Evolutionary conservation across 2,329 filamentous ascomycete genomes (phyloP).

Genomic region (Ambrosiella cleistominuta): DNA sequence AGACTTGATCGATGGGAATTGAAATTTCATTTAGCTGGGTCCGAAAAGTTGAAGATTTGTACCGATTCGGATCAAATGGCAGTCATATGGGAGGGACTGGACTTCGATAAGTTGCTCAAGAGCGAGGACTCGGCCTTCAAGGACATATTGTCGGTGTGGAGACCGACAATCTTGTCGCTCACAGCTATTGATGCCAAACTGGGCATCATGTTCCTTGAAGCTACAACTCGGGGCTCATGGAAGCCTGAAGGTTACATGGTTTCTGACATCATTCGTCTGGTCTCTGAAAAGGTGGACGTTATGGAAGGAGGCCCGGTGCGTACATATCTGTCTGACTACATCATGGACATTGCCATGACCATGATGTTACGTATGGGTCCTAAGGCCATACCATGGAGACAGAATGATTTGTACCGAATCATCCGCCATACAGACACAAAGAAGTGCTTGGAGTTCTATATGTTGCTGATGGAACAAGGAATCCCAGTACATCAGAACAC

Average conservation of each 20-base stretch:
- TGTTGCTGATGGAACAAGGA: slow-evolving; percentile 18
- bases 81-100: slow-evolving; percentile 19
- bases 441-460: slow-evolving; percentile 22
- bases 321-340: slow-evolving; percentile 14
- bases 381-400: slow-evolving; percentile 20
- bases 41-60: background rate
- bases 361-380: slow-evolving; percentile 6
- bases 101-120: slow-evolving; percentile 10
- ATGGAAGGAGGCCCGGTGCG: background rate
- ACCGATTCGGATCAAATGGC: slow-evolving; percentile 18
- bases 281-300: background rate
- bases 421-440: slow-evolving; percentile 16
- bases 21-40: background rate
- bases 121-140: background rate
- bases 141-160: slow-evolving; percentile 5
- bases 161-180: slow-evolving; percentile 6
- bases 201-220: slow-evolving; percentile 13
- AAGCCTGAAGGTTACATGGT: slow-evolving; percentile 9
- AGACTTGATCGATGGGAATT: background rate
- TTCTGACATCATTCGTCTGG: slow-evolving; percentile 6
- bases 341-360: slow-evolving; percentile 16
- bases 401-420: slow-evolving; percentile 16
- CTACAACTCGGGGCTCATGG: slow-evolving; percentile 7
- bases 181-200: background rate
- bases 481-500: slow-evolving; percentile 26